phyloP scores from a whole-genome alignment of 2,329 filamentous ascomycete species.

The Stagonosporopsis cucurbitacearum region DNA sequence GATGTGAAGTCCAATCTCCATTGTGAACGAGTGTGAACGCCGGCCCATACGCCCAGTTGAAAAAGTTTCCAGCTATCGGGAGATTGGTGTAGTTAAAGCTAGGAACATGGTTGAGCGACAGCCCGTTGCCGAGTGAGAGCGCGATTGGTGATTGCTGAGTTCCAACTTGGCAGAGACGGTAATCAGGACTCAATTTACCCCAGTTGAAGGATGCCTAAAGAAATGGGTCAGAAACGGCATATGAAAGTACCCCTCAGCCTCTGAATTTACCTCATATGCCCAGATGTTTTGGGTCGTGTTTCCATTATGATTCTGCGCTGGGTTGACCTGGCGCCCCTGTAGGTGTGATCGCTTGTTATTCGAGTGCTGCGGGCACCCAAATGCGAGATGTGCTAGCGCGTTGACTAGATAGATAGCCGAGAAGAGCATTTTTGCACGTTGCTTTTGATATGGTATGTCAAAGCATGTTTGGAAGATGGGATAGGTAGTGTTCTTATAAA shows the following conservation, averaged over 20 bases:
- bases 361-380: slow-evolving; percentile 25
- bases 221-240: slow-evolving; percentile 40
- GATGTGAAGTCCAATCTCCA: slow-evolving; percentile 49
- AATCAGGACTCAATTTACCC: slow-evolving; percentile 50
- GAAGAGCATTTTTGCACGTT: slow-evolving; percentile 18
- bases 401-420: slow-evolving; percentile 11
- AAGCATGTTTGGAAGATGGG: no score
- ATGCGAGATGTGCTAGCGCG: slow-evolving; percentile 12
- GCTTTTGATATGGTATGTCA: no score
- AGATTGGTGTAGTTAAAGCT: slow-evolving; percentile 51
- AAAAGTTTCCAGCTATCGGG: slow-evolving; percentile 49
- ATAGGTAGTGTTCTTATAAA: background rate
- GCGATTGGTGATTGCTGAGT: slow-evolving; percentile 60
- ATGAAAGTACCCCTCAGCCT: background rate
- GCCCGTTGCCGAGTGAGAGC: slow-evolving; percentile 50
- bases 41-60: slow-evolving; percentile 60
- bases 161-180: slow-evolving; percentile 57
- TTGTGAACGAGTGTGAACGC: slow-evolving; percentile 52
- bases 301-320: slow-evolving; percentile 9
- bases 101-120: slow-evolving; percentile 51
- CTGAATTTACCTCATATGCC: slow-evolving; percentile 23
- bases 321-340: slow-evolving; percentile 11
- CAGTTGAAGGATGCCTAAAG: slow-evolving; percentile 48
- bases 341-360: slow-evolving; percentile 22
- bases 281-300: slow-evolving; percentile 25